A percentile compares a stretch with the other conserved stretches of the same genome.
These are phyloP conservation scores for Penicillium paradoxum DNA, from an alignment of 495 filamentous ascomycete genomes.

Conservation along the genomic window DNA sequence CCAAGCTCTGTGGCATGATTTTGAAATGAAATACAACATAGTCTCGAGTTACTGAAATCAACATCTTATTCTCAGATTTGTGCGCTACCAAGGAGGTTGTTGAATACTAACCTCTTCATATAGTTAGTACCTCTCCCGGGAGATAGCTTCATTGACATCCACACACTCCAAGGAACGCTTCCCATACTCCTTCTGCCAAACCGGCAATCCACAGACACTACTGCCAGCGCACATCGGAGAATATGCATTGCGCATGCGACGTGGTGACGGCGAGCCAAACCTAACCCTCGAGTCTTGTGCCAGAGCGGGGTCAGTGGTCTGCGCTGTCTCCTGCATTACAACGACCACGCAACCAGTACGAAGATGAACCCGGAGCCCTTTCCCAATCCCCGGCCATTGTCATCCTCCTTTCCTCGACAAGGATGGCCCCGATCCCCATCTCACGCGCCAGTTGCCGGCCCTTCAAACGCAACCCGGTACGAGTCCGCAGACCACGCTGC, in stretches of 20 bases:
- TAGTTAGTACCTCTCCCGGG: too few relatives aligned
- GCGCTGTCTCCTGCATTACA: constrained; percentile 19
- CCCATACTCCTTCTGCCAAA: neutral
- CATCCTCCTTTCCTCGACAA: constrained; percentile 28
- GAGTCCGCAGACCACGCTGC: constrained; percentile 20
- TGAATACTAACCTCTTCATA: too few relatives aligned
- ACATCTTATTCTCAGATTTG: neutral
- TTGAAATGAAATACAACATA: neutral
- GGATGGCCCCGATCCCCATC: constrained; percentile 30
- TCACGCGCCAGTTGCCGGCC: constrained; percentile 20
- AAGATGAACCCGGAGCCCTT: constrained; percentile 34
- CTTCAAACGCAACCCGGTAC: constrained; percentile 19
- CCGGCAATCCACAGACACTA: neutral
- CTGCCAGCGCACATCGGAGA: constrained; percentile 14
- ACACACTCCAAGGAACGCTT: neutral
- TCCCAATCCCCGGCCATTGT: constrained; percentile 24
- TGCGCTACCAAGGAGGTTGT: too few relatives aligned
- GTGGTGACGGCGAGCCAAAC: constrained; percentile 14
- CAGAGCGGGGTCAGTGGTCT: constrained; percentile 21
- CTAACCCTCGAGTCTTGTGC: constrained; percentile 15
- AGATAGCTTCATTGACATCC: neutral
- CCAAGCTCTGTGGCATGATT: neutral
- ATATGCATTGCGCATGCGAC: constrained; percentile 18
- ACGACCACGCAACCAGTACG: neutral
- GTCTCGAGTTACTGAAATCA: neutral